phyloP scores from a whole-genome alignment of 768 basidiomycete genomes.

The Panus rudis region DNA sequence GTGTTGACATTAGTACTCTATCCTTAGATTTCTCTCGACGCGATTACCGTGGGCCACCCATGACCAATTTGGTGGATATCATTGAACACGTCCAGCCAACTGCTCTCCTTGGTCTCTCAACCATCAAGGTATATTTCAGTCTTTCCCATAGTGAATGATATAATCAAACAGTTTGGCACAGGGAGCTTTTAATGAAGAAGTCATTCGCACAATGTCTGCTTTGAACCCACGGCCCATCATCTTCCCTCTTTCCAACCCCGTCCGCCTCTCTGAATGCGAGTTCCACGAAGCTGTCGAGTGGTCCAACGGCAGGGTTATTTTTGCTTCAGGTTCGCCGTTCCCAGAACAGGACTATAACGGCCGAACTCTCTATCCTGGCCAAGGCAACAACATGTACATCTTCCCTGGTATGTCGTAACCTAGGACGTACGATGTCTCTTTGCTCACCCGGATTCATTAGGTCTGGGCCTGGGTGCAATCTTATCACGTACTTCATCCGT shows the following conservation, averaged over 20 bases:
- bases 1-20: not conserved
- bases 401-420: conserved; percentile 45
- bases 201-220: conserved; percentile 70
- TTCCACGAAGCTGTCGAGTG: conserved; percentile 68
- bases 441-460: conserved; percentile 24
- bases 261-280: conserved; percentile 72
- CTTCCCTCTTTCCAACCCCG: conserved; percentile 90
- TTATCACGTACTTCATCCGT: conserved; percentile 60
- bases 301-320: conserved; percentile 72
- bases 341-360: conserved; percentile 50
- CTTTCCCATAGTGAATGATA: not conserved
- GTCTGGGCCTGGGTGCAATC: conserved; percentile 76
- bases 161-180: conserved; percentile 16
- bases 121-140: conserved; percentile 46
- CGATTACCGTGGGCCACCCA: conserved; percentile 72
- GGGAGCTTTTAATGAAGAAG: conserved; percentile 69
- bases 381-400: conserved; percentile 95
- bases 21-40: conserved; percentile 68
- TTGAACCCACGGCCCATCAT: conserved; percentile 82
- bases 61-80: conserved; percentile 70
- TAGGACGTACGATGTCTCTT: not conserved
- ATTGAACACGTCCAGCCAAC: conserved; percentile 81
- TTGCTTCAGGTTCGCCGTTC: conserved; percentile 88
- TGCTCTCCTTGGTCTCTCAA: conserved; percentile 85
- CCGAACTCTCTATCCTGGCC: conserved; percentile 62